Percentiles rank a stretch among this genome's conserved stretches.
These are phyloP conservation scores for Mastigamoeba balamuthi DNA, from an alignment of 78 protist species.

Conservation along the genomic window DNA sequence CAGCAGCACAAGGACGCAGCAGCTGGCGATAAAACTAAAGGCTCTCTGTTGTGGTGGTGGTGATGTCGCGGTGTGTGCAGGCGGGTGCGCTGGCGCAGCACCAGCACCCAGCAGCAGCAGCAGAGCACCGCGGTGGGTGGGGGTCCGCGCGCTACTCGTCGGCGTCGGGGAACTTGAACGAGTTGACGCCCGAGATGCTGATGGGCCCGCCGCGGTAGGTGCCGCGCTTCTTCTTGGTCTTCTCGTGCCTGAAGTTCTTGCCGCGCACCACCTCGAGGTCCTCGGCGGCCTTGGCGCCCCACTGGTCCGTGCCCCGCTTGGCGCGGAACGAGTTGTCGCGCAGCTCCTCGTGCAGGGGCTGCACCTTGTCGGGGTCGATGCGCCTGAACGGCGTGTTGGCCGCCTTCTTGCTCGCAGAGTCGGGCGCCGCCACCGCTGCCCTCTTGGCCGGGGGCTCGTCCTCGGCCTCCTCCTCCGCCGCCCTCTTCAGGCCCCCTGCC, in stretches of 20 bases:
- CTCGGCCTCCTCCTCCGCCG: background rate
- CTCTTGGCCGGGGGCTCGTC: background rate
- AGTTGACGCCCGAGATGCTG: constrained; percentile 4
- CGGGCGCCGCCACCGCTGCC: background rate
- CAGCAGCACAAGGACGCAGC: too few relatives aligned
- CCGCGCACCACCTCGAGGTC: constrained; percentile 19
- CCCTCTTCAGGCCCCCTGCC: background rate
- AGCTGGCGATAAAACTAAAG: too few relatives aligned
- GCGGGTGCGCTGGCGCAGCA: too few relatives aligned
- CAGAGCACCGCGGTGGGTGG: too few relatives aligned
- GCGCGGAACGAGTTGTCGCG: background rate
- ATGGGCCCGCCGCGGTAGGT: constrained; percentile 56
- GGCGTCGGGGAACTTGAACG: constrained; percentile 34
- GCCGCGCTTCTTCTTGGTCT: constrained; percentile 62
- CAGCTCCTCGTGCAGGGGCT: background rate
- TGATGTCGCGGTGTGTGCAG: too few relatives aligned
- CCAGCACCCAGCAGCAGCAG: too few relatives aligned
- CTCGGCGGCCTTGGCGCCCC: constrained; percentile 26
- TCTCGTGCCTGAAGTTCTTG: constrained; percentile 52
- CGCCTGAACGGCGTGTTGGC: background rate
- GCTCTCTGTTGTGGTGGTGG: too few relatives aligned
- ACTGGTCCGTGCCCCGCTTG: background rate
- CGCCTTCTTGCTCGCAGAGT: background rate
- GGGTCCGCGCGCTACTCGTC: too few relatives aligned
- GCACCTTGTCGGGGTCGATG: background rate